Base-by-base conservation (phyloP, 257 asterid species). In the Rehmannia glutinosa region DNA sequence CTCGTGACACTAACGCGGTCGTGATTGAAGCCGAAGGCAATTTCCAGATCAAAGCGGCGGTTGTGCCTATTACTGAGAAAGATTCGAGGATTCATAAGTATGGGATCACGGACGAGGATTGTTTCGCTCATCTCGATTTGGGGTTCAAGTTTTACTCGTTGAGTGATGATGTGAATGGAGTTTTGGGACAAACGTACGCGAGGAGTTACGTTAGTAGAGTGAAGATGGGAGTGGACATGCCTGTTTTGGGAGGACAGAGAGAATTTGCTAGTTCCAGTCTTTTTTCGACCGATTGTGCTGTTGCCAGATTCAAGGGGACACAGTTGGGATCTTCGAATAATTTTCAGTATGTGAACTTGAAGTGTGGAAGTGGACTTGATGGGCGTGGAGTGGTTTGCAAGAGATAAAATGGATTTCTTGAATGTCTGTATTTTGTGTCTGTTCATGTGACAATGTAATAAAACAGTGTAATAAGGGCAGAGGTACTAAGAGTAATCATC, bases 91-190 rank as follows among this genome's bases (percentile, higher is more conserved):
- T 88, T 24, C 96, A 91, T 35, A 83, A 79, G 0, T 91, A 91
- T 24, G 96, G 91, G 1, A 70, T 91, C 62, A 82, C 89, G 0
- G 80, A 77, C 2, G 94, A 88, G 5, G 90, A 91, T 51, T 86
- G 95, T 76, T 87, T 87, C 28, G 94, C 96, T 17, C 98, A 91
- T 72, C 95, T 89, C 17, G 95, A 91, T 75, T 61, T 89, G 62
- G 86, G 95, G 62, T 89, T 91, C 66, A 86, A 86, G 66, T 91
- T 91, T 32, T 83, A 84, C 67, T 83, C 95, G 1, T 73, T 91
- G 78, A 88, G 76, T 5, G 83, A 80, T 1, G 74, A 46, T 1
- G 96, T 91, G 15, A 88, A 56, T 19, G 96, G 95, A 25, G 91
- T 86, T 10, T 47, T 91, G 77, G 98, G 98, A 12, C 96, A 80